Evolutionary conservation across 805 yeast genomes (phyloP), one percentile per base, ranked within the genome.

Genomic region (Starmera caribaea): DNA sequence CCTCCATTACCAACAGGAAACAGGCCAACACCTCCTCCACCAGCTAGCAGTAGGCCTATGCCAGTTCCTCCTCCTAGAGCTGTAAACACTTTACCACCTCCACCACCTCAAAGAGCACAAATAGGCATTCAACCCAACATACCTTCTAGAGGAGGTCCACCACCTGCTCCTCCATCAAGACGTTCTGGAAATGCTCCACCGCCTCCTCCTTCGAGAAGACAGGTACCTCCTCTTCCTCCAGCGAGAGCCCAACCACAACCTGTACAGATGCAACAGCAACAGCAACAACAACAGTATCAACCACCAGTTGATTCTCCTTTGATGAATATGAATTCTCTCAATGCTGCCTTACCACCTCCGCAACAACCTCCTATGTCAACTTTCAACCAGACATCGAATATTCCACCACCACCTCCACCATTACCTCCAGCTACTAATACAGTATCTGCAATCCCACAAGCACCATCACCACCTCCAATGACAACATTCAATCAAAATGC

Each of bases 61-160:
- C 34, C 31, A 30, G 21, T 37, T 4, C 16, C 38, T 5, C 40
- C 45, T 15, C 42, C 44, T n/a, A 39, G 41, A 33, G 39, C 32
- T 16, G 35, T 24, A 9, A 16, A 21, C 10, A 14, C n/a, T 15
- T 3, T 14, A 17, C 44, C 36, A 41, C 44, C 40, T 16, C 36
- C 57, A 8, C 57, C 62, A 13, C 62, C 61, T 8, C 61, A 62
- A 15, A 54, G 63, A 8, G 26, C 26, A 7, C 26, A 21, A 21
- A 7, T 9, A 3, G 26, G 28, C 16, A 12, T 11, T 13, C 15
- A 11, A 17, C 44, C 35, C 40, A 42, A 38, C 15, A 35, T 57
- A 8, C 57, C 62, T 13, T 61, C 62, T 5, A 60, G 62, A 14
- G 54, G 63, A 24, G 41, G 39, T 15, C 38, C 39, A 27, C 35